phyloP scores from a whole-genome alignment of 2,329 filamentous ascomycete genomes.

The Colletotrichum sp. region DNA sequence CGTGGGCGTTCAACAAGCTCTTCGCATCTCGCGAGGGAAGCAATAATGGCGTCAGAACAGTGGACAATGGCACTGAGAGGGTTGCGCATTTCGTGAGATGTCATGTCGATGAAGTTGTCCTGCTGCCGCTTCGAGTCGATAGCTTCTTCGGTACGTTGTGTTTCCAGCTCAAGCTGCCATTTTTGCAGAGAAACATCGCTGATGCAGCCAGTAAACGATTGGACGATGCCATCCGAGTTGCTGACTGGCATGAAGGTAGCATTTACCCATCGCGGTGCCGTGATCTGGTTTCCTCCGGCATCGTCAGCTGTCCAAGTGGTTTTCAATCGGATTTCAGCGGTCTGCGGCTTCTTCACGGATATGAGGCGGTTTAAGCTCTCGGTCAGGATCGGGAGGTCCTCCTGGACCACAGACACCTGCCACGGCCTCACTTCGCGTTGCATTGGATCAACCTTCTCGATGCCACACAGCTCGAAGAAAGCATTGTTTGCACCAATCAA shows the following conservation, averaged over 20 bases:
- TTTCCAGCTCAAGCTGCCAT: constrained; percentile 57
- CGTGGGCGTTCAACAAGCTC: constrained; percentile 36
- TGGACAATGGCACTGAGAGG: constrained; percentile 76
- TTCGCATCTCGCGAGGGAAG: constrained; percentile 49
- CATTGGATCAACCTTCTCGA: constrained; percentile 47
- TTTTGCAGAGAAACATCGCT: constrained; percentile 55
- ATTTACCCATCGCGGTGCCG: constrained; percentile 52
- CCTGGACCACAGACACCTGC: constrained; percentile 47
- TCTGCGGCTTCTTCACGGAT: constrained; percentile 46
- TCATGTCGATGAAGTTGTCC: constrained; percentile 83
- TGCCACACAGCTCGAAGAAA: constrained; percentile 57
- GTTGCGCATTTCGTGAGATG: constrained; percentile 75
- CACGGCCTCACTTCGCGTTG: constrained; percentile 47
- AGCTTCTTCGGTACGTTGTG: constrained; percentile 57
- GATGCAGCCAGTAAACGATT: constrained; percentile 54
- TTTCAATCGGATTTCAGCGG: constrained; percentile 53
- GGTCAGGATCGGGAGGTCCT: constrained; percentile 46
- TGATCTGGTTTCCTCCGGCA: constrained; percentile 45
- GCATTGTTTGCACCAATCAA: constrained; percentile 57
- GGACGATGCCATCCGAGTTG: constrained; percentile 49
- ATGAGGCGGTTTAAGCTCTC: constrained; percentile 44
- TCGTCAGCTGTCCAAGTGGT: constrained; percentile 52
- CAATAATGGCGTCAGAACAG: constrained; percentile 73
- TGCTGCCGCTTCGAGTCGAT: constrained; percentile 71
- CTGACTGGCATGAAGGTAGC: constrained; percentile 57